A percentile compares a stretch with the other conserved stretches of the same genome.
Conservation (phyloP, 352 stramenopile species). For the Phytophthora meadii region DNA sequence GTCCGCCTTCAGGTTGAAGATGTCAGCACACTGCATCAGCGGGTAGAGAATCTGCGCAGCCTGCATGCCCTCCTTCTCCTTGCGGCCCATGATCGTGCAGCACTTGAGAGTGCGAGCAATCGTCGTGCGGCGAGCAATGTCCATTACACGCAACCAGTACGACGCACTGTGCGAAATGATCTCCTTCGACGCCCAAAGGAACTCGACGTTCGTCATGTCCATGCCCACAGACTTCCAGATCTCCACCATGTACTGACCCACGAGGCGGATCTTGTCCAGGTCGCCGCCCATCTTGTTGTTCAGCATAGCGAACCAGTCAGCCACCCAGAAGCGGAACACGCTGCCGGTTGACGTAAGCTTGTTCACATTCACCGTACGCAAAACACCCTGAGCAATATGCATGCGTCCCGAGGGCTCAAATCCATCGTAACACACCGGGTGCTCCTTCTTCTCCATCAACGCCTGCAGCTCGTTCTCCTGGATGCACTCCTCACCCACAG, state of each 20-base stretch:
- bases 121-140: slow-evolving; percentile 93
- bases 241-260: slow-evolving; percentile 98
- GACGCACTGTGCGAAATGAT: slow-evolving; percentile 90
- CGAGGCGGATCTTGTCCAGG: slow-evolving; percentile 96
- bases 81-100: slow-evolving; percentile 99
- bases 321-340: slow-evolving; percentile 99
- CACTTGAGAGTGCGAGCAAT: slow-evolving; percentile 97
- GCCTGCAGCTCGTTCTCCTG: slow-evolving; percentile 89
- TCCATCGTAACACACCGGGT: slow-evolving; percentile 97
- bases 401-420: slow-evolving; percentile 99
- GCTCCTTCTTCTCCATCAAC: slow-evolving; percentile 89
- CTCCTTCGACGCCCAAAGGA: slow-evolving; percentile 98
- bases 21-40: slow-evolving; percentile 99
- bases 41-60: slow-evolving; percentile 97
- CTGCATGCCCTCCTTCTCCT: slow-evolving; percentile 91
- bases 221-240: slow-evolving; percentile 99
- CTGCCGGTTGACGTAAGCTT: slow-evolving; percentile 92
- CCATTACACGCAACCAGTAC: slow-evolving; percentile 96
- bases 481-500: slow-evolving; percentile 94
- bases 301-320: slow-evolving; percentile 99
- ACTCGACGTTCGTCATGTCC: slow-evolving; percentile 99
- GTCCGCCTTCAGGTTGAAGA: slow-evolving; percentile 99
- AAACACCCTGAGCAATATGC: slow-evolving; percentile 98
- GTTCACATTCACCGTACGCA: slow-evolving; percentile 98
- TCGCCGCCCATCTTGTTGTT: slow-evolving; percentile 99